phyloP scores from a whole-genome alignment of 768 basidiomycete species.

The Xerocomellus amylosporus region DNA sequence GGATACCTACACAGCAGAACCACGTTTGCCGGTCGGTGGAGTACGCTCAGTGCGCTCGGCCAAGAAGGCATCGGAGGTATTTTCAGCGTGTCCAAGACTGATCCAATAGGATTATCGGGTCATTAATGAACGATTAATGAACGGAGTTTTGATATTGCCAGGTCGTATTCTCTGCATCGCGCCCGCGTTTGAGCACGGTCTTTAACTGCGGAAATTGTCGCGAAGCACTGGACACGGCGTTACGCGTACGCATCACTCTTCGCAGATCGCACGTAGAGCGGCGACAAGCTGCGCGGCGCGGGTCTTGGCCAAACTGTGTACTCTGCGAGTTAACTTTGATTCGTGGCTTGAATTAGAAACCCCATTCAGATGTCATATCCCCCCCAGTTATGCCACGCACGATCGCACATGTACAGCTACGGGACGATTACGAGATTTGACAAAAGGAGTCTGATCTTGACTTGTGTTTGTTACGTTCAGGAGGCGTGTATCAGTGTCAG shows the following conservation, averaged over 20 bases:
- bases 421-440: conserved; percentile 18
- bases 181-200: conserved; percentile 2
- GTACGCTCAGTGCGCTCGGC: conserved; percentile 35
- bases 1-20: conserved; percentile 49
- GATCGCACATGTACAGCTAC: background rate
- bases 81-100: conserved; percentile 54
- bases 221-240: conserved; percentile 14
- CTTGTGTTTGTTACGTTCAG: conserved; percentile 14
- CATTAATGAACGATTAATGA: conserved; percentile 29
- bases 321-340: conserved; percentile 23
- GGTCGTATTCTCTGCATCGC: background rate
- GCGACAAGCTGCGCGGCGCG: conserved; percentile 4
- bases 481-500: background rate
- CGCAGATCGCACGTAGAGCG: conserved; percentile 17
- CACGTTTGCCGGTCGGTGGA: conserved; percentile 56
- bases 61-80: conserved; percentile 45
- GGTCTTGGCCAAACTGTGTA: conserved; percentile 12
- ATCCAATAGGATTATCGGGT: conserved; percentile 27
- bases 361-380: conserved; percentile 6
- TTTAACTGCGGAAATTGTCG: conserved; percentile 27
- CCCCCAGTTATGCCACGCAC: conserved; percentile 10
- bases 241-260: conserved; percentile 6
- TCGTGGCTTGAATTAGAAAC: conserved; percentile 17
- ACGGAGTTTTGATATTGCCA: conserved; percentile 21
- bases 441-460: background rate